Percentiles rank a stretch among this genome's conserved stretches.
phyloP scores from a whole-genome alignment of 208 protist species.

The Endotrypanum monterogeii region DNA sequence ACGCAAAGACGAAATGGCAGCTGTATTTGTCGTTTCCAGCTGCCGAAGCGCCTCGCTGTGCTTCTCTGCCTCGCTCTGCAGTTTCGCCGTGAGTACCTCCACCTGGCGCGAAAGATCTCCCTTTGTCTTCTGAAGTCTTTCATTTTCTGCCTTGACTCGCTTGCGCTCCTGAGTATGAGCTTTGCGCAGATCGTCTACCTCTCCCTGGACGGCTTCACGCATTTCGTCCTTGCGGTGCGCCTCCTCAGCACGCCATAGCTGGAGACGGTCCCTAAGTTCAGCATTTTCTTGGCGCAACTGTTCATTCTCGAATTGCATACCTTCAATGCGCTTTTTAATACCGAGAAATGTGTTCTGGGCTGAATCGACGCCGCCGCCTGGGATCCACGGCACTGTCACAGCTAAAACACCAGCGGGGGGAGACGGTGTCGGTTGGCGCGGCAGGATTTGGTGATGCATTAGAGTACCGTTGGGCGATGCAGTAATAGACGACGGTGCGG shows the following conservation, averaged over 20 bases:
- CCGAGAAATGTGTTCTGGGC: constrained; percentile 70
- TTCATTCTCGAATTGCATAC: constrained; percentile 72
- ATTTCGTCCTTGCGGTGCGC: constrained; percentile 35
- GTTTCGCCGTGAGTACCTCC: constrained; percentile 58
- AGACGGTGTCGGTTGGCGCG: not conserved
- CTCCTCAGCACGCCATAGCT: constrained; percentile 43
- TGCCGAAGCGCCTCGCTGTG: constrained; percentile 52
- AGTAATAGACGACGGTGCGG: constrained; percentile 18
- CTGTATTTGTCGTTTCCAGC: constrained; percentile 68
- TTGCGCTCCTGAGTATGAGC: constrained; percentile 35
- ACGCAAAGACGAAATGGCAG: constrained; percentile 67
- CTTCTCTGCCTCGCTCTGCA: constrained; percentile 51
- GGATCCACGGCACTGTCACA: constrained; percentile 16
- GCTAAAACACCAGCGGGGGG: not conserved
- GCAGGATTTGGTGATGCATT: not conserved
- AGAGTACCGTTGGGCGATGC: not conserved
- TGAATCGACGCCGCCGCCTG: constrained; percentile 32
- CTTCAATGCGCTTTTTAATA: constrained; percentile 83
- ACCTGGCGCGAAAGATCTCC: constrained; percentile 49
- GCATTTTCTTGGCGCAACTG: constrained; percentile 77
- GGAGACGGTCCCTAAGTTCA: constrained; percentile 49
- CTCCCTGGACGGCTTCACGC: constrained; percentile 36
- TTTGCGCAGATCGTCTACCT: constrained; percentile 49
- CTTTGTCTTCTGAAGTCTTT: constrained; percentile 56
- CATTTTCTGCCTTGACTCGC: constrained; percentile 30